A percentile compares a stretch with the other conserved stretches of the same genome.
phyloP scores from a whole-genome alignment of 352 stramenopile genomes.

The Phytophthora citricola region DNA sequence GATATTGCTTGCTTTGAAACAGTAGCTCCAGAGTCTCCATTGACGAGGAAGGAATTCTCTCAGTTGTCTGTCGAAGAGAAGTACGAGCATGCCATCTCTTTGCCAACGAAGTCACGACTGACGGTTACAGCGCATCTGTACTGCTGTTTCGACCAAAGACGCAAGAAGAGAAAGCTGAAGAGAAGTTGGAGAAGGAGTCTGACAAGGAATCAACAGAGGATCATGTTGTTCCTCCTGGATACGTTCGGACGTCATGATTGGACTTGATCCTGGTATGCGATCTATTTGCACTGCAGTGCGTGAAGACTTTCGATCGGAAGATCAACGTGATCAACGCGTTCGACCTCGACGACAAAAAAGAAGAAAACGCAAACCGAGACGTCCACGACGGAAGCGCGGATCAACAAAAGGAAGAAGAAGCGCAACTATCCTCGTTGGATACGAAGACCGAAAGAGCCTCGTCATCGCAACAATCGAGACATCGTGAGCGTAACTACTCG shows the following conservation, averaged over 20 bases:
- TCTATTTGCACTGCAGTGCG: no score
- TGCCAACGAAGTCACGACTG: conserved; percentile 19
- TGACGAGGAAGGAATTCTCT: no score
- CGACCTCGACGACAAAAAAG: no score
- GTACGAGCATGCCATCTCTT: conserved; percentile 27
- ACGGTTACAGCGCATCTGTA: conserved; percentile 21
- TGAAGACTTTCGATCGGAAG: no score
- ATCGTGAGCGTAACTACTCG: conserved; percentile 12
- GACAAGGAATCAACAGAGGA: not conserved
- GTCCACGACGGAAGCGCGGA: not conserved
- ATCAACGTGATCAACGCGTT: no score
- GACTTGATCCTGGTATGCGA: no score
- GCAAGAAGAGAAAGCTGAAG: not conserved
- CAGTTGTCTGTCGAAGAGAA: conserved; percentile 20
- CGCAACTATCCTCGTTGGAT: conserved; percentile 17
- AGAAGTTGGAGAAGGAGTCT: no score
- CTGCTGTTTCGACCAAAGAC: conserved; percentile 23
- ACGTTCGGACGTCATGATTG: no score
- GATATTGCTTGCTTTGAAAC: conserved; percentile 15
- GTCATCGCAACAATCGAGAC: conserved; percentile 18
- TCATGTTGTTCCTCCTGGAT: conserved; percentile 5
- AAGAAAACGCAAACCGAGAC: no score
- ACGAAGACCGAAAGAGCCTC: conserved; percentile 1
- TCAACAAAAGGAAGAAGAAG: not conserved
- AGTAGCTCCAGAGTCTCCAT: no score